A percentile compares a stretch with the other conserved stretches of the same genome.
Conservation (phyloP, 164 flowering plant genomes). For the Amborella trichopoda region DNA sequence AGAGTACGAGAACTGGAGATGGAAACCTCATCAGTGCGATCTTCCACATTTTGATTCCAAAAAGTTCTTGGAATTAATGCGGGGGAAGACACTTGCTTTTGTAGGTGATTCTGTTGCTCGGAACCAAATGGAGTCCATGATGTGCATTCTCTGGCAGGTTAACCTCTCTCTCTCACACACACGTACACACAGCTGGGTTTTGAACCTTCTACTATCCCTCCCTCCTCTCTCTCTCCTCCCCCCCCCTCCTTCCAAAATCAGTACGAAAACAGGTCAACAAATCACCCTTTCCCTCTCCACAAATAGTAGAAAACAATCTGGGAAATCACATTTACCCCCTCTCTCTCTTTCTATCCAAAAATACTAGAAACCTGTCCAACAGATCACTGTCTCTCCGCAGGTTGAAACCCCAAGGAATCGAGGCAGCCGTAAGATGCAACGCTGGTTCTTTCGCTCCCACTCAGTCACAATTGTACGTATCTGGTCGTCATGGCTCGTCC, state of each 20-base stretch:
- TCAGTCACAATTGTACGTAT: conserved; percentile 58
- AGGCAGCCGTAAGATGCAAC: conserved; percentile 74
- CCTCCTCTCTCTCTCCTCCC: too few species aligned
- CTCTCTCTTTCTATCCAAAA: too few species aligned
- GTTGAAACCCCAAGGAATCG: conserved; percentile 79
- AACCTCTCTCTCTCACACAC: conserved; percentile 4
- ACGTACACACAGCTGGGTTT: not conserved
- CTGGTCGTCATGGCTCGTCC: conserved; percentile 98
- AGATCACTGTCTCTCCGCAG: too few species aligned
- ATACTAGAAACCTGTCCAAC: too few species aligned
- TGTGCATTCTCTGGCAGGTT: conserved; percentile 95
- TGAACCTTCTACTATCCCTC: too few species aligned
- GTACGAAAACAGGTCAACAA: too few species aligned
- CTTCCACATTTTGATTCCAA: conserved; percentile 78
- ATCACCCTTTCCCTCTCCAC: too few species aligned
- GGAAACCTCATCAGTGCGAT: conserved; percentile 80
- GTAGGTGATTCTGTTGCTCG: conserved; percentile 97
- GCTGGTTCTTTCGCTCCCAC: conserved; percentile 68
- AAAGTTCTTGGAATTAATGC: conserved; percentile 79
- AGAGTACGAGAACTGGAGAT: conserved; percentile 86
- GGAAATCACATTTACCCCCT: too few species aligned
- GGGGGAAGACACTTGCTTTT: conserved; percentile 88
- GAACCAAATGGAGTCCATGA: conserved; percentile 90
- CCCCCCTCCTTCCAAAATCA: too few species aligned
- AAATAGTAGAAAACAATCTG: too few species aligned